Conservation (phyloP, 306 rosid species). For the Hylodesmum podocarpum region DNA sequence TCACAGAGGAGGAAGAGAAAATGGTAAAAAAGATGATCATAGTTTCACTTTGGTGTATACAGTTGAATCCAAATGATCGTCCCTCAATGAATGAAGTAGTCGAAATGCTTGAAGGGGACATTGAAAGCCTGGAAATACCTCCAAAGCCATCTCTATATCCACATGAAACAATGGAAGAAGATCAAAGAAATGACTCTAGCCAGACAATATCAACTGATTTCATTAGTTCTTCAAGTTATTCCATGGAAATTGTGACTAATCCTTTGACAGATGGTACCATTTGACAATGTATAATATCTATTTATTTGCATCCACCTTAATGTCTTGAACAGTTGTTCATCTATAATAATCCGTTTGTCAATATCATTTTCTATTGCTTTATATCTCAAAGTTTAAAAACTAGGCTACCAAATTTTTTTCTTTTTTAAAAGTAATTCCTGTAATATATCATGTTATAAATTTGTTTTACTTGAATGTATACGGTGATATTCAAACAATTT, state of each 20-base stretch:
- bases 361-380: too few relatives aligned
- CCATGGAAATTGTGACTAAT: neutral
- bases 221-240: neutral
- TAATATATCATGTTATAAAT: too few relatives aligned
- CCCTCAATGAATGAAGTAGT: conserved; percentile 39
- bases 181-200: too few relatives aligned
- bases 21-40: conserved; percentile 27
- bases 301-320: neutral
- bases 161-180: neutral
- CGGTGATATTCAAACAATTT: too few relatives aligned
- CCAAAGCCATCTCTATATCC: conserved; percentile 25
- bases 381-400: too few relatives aligned
- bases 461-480: too few relatives aligned
- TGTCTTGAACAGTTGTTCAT: neutral
- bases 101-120: conserved; percentile 40
- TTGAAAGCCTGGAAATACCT: conserved; percentile 26
- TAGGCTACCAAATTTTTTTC: too few relatives aligned
- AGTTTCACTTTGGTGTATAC: conserved; percentile 29
- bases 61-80: conserved; percentile 21
- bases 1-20: neutral
- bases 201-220: neutral
- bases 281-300: neutral
- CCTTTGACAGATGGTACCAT: neutral
- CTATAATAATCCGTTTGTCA: neutral
- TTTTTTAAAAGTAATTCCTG: too few relatives aligned